phyloP scores from a whole-genome alignment of 2,329 filamentous ascomycete species.

The Microascus cirrosus region DNA sequence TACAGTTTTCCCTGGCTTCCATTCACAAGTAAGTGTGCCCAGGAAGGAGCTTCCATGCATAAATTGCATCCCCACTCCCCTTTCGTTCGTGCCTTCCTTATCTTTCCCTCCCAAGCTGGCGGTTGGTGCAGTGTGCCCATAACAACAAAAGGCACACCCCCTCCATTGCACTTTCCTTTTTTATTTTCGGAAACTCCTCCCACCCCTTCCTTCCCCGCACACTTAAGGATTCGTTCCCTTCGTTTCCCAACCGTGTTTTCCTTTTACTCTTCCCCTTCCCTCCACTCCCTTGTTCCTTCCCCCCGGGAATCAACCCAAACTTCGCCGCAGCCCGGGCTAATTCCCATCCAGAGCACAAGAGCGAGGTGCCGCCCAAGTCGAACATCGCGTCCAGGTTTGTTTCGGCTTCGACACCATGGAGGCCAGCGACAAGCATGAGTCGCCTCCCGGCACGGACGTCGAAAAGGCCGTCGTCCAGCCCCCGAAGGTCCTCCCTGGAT shows the following conservation, averaged over 20 bases:
- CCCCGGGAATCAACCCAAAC: neutral
- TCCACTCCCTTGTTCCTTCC: neutral
- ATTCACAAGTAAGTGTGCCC: neutral
- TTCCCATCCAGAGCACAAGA: neutral
- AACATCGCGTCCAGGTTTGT: neutral
- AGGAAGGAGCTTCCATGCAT: constrained; percentile 3
- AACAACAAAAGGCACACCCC: neutral
- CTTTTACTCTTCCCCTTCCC: neutral
- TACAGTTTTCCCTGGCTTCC: neutral
- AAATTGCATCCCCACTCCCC: constrained; percentile 1
- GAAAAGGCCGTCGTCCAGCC: constrained; percentile 6
- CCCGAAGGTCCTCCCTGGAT: constrained; percentile 5
- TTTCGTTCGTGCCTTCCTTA: neutral
- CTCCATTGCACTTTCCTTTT: neutral
- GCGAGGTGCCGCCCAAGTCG: neutral
- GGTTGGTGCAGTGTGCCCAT: neutral
- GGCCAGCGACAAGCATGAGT: neutral
- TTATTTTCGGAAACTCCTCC: neutral
- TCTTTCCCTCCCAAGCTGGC: neutral
- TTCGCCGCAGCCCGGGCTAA: neutral
- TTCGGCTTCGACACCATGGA: constrained; percentile 5
- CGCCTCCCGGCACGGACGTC: constrained; percentile 5
- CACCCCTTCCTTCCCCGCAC: neutral
- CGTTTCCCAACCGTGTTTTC: neutral
- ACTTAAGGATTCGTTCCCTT: neutral